Evolutionary conservation across 108 stramenopile genomes (phyloP).

Genomic region (Nannochloropsis salina): DNA sequence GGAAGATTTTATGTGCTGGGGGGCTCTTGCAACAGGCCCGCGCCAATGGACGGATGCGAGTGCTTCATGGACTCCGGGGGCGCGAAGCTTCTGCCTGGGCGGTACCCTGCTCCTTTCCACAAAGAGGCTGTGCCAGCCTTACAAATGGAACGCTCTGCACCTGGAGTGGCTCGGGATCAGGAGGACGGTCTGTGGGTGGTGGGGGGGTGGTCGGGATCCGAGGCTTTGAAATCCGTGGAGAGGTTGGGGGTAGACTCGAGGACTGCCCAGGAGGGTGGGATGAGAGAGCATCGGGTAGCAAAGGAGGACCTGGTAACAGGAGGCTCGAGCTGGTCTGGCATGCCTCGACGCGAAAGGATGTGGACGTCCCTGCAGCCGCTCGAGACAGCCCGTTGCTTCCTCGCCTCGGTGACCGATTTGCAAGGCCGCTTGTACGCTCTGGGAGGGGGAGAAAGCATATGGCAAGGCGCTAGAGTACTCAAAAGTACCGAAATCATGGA

Average conservation of each 20-base stretch:
- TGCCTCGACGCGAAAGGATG: background rate
- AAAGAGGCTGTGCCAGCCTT: background rate
- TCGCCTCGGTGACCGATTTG: background rate
- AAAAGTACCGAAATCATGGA: background rate
- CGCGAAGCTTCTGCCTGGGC: background rate
- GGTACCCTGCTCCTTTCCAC: background rate
- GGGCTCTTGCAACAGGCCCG: background rate
- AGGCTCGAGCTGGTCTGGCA: background rate
- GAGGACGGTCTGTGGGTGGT: constrained; percentile 10
- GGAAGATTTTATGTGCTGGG: background rate
- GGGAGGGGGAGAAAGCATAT: background rate
- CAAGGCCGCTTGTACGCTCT: constrained; percentile 14
- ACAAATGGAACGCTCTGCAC: background rate
- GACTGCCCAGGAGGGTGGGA: background rate
- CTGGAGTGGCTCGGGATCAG: background rate
- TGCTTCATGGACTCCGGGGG: background rate
- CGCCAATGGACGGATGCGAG: background rate
- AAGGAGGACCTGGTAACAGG: background rate
- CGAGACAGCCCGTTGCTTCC: background rate
- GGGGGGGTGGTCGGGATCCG: background rate
- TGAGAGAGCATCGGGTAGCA: background rate
- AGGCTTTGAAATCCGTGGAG: background rate
- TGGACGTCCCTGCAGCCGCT: background rate
- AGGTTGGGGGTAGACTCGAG: background rate
- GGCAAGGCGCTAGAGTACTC: background rate